Evolutionary conservation across 148 eudicot species (phyloP), one percentile per base, ranked within the genome.

Genomic region (Euryodendron excelsum): DNA sequence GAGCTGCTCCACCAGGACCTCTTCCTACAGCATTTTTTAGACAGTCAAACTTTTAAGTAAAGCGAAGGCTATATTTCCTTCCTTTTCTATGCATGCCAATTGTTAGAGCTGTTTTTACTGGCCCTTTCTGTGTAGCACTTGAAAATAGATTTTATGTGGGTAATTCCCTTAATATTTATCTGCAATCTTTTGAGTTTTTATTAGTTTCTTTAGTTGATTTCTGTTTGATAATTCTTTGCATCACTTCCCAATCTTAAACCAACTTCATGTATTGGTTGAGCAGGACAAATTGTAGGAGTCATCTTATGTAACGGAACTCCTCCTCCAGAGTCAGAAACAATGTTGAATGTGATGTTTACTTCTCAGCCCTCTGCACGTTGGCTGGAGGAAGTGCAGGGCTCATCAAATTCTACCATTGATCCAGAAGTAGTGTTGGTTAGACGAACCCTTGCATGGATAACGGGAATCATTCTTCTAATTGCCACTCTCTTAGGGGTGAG

Each of bases 401-500:
- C 91, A 64, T 65, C 80, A 8, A 83, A 78, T 53, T 6, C 78
- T 60, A 78, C 83, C 52, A 34, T 37, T 18, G 41, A 62, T 56
- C 83, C 79, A 52, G 91, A 92, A 84, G 74, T 88, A 75, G 69
- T 74, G 41, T 85, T 94, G 71, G 97, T 94, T 58, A 91, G 98
- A 82, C 69, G 41, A 12, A 83, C 89, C 58, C 83, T 94, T 79
- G 97, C 98, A 30, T 94, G 97, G 98, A 78, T 82, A 44, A 92
- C 98, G 25, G 97, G 97, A 83, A 83, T 89, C 73, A 72, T 94
- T 73, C 92, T 94, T 48, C 70, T 94, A 77, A 87, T 94, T 81
- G 85, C 97, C 78, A 88, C 93, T 77, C 81, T 88, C 44, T 75
- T 92, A 55, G 98, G 95, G 92, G 98, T 94, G 76, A 92, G 89